These are phyloP conservation scores for Camelina laxa DNA, from an alignment of 345 rosid species.

Conservation along the genomic window DNA sequence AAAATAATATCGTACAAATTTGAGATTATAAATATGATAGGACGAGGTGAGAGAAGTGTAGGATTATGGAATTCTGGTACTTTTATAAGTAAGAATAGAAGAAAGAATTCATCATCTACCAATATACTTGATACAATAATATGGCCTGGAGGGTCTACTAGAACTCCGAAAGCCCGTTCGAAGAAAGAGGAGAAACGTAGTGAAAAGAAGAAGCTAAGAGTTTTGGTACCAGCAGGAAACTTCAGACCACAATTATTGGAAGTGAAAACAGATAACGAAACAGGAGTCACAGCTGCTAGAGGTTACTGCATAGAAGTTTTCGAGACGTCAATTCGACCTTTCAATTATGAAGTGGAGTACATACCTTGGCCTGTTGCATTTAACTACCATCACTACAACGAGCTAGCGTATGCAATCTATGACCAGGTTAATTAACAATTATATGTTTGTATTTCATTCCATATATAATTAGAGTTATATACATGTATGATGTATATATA, in stretches of 20 bases:
- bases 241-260: conserved; percentile 18
- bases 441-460: too few relatives aligned
- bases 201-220: conserved; percentile 30
- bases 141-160: conserved; percentile 49
- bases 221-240: conserved; percentile 36
- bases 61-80: conserved; percentile 36
- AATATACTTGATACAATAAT: conserved; percentile 32
- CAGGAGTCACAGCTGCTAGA: conserved; percentile 11
- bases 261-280: conserved; percentile 19
- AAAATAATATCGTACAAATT: conserved; percentile 17
- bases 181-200: not conserved
- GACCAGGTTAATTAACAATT: conserved; percentile 33
- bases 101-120: conserved; percentile 3
- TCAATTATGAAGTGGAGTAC: conserved; percentile 37
- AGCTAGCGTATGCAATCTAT: conserved; percentile 34
- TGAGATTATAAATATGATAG: conserved; percentile 44
- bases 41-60: conserved; percentile 34
- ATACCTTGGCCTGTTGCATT: conserved; percentile 40
- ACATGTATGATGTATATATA: too few relatives aligned
- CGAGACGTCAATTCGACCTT: conserved; percentile 23
- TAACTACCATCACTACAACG: conserved; percentile 24
- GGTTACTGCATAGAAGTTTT: conserved; percentile 51
- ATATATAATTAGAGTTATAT: too few relatives aligned
- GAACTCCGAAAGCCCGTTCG: conserved; percentile 15
- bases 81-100: conserved; percentile 14